Percentiles rank a stretch among this genome's conserved stretches.
Evolutionary conservation across 805 yeast species (phyloP).

Genomic region (Metschnikowia sp.): DNA sequence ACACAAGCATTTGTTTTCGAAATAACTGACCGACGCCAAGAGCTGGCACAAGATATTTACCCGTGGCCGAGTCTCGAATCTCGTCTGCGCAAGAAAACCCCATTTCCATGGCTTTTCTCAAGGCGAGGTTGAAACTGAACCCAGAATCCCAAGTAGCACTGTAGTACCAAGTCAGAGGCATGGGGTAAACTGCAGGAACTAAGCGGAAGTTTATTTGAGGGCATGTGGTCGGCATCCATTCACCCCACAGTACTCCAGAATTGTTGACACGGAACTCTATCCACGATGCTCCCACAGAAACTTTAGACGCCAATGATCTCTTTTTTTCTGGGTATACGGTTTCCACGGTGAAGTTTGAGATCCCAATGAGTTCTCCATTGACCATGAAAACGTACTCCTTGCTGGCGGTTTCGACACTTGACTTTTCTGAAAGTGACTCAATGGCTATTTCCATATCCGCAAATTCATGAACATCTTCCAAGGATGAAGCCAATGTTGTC

Average conservation of each 20-base stretch:
- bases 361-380: not conserved
- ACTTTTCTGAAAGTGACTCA: not conserved
- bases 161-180: constrained; percentile 1
- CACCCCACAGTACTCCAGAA: not conserved
- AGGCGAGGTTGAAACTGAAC: not conserved
- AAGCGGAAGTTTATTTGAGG: not conserved
- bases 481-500: too few relatives aligned
- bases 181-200: not conserved
- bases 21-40: constrained; percentile 1
- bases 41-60: not conserved
- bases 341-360: not conserved
- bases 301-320: too few relatives aligned
- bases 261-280: not conserved
- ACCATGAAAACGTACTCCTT: not conserved
- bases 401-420: not conserved
- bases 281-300: not conserved
- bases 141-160: constrained; percentile 2
- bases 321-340: too few relatives aligned
- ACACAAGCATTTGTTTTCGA: not conserved
- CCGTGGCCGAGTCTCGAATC: not conserved
- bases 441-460: not conserved
- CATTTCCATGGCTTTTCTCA: not conserved
- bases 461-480: too few relatives aligned
- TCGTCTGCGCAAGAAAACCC: not conserved
- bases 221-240: not conserved